phyloP scores from a whole-genome alignment of 73 alveolate genomes.

The Blepharisma japonicum region DNA sequence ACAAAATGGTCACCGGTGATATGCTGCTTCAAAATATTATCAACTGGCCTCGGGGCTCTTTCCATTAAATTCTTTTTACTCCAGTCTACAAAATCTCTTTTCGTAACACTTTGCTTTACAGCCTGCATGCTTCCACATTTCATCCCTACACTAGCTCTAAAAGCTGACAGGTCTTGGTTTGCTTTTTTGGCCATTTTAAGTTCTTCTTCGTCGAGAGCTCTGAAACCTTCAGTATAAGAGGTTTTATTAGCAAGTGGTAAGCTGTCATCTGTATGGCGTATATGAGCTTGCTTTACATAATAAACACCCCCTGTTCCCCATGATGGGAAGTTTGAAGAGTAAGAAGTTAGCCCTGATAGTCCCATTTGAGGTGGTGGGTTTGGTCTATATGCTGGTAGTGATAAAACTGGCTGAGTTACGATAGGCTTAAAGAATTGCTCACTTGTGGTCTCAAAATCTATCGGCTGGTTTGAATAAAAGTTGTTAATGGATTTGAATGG shows the following conservation, averaged over 20 bases:
- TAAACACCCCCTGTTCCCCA: conserved; percentile 28
- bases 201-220: neutral
- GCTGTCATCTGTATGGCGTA: neutral
- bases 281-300: conserved; percentile 15
- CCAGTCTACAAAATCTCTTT: conserved; percentile 11
- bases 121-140: neutral
- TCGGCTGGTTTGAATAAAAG: neutral
- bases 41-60: neutral
- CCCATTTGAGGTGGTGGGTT: conserved; percentile 5
- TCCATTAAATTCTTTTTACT: conserved; percentile 1
- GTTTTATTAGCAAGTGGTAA: neutral
- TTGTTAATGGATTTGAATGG: neutral
- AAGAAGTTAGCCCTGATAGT: neutral
- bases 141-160: neutral
- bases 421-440: conserved; percentile 1
- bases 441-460: neutral
- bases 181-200: neutral
- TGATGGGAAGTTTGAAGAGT: neutral
- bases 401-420: neutral
- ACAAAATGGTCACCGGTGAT: neutral
- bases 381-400: neutral
- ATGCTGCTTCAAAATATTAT: neutral
- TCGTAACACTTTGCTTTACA: neutral
- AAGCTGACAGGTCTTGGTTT: neutral
- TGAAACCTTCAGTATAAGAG: neutral